Base-by-base conservation (phyloP, 305 asterid genomes). In the Fraxinus latifolia region DNA sequence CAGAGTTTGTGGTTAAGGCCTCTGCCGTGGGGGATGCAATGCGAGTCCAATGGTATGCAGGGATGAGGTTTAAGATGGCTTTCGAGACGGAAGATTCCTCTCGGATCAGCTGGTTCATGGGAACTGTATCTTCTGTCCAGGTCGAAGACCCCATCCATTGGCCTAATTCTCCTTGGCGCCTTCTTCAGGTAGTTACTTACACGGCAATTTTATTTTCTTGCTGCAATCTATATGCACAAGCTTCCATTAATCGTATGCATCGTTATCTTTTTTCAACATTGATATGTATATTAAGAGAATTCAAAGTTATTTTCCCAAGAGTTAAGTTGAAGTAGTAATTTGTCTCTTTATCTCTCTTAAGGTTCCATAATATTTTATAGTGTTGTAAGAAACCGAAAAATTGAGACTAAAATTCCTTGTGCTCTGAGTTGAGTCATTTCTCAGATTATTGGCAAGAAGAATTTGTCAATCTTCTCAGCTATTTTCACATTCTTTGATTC, bases 41-140 rank as follows among this genome's bases (percentile, higher is more conserved):
- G 92, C 82, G 92, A 78, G 86, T 92, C 19, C 93, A 85, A 42
- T 95, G 96, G 96, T 86, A 90, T 73, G 37, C 97, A 0, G 97
- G 97, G 81, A 93, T 93, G 95, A 89, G 97, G 92, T 95, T 95
- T 76, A 95, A 95, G 91, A 95, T 95, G 98, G 91, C 98, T 15
- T 93, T 95, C 6, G 98, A 95, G 90, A 93, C 97, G 0, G 98
- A 93, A 77, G 98, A 93, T 86, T 93, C 97, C 0, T 92, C 96
- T 3, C 76, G 97, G 83, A 92, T 94, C 0, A 94, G 98, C 76
- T 94, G 98, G 98, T 94, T 94, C 67, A 91, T 93, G 98, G 98
- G 98, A 23, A 92, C 98, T 14, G 77, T 94, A 0, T 89, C 97
- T 1, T 81, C 93, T 37, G 94, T 91, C 78, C 92, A 88, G 21